Conservation (phyloP, 148 eudicot species). For the Nepenthes mirabilis region DNA sequence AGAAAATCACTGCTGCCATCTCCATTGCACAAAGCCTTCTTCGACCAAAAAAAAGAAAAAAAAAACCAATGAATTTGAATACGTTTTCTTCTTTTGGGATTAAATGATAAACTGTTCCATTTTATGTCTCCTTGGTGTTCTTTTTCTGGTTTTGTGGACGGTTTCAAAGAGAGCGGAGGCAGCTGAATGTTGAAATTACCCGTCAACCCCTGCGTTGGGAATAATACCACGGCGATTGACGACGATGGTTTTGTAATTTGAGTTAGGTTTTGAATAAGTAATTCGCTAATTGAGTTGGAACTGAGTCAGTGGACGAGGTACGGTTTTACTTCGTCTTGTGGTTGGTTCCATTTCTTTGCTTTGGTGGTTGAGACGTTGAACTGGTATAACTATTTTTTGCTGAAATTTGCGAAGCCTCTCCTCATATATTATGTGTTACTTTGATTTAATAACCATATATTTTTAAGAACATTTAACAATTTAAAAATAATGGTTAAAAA, state of each 20-base stretch:
- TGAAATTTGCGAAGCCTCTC: no score
- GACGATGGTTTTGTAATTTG: neutral
- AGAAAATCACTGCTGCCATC: constrained; percentile 3
- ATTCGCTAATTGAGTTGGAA: no score
- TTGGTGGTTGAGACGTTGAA: constrained; percentile 17
- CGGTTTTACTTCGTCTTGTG: neutral
- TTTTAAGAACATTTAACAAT: no score
- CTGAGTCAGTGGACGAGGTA: neutral
- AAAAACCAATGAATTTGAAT: neutral
- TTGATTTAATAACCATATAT: no score
- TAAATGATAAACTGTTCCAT: neutral
- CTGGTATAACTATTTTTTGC: neutral
- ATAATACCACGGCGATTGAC: neutral
- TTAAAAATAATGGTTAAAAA: no score
- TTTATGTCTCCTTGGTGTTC: neutral
- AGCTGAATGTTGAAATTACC: neutral
- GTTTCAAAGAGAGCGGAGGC: neutral
- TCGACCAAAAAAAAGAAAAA: neutral
- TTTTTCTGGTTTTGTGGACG: constrained; percentile 8
- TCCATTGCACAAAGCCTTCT: neutral
- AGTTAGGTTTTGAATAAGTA: no score
- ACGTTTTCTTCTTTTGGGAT: no score
- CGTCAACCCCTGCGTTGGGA: neutral
- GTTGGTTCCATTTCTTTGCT: neutral
- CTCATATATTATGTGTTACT: no score